Evolutionary conservation across 208 protist genomes (phyloP).

Genomic region (Herpetomonas samuelpessoai): DNA sequence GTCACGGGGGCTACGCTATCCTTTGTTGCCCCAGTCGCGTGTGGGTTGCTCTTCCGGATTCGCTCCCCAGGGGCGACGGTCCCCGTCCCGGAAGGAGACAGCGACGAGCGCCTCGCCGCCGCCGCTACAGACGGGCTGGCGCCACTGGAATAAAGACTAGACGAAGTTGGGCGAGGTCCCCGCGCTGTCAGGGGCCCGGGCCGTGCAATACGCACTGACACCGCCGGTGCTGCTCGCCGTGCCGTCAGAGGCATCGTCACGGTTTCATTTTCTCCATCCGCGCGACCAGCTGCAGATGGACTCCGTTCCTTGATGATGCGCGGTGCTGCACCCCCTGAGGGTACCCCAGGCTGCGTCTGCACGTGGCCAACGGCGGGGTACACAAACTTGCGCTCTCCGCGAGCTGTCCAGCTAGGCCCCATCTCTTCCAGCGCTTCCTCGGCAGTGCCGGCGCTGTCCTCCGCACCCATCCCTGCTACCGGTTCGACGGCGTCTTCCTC

Average conservation of each 20-base stretch:
- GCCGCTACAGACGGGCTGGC: not conserved
- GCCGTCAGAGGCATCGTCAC: conserved; percentile 15
- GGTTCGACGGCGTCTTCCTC: conserved; percentile 15
- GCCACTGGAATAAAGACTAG: not conserved
- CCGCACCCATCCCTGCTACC: not conserved
- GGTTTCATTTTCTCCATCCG: not conserved
- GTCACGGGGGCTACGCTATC: not conserved
- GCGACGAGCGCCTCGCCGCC: not conserved
- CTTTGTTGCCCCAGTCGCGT: not conserved
- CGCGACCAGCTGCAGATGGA: not conserved
- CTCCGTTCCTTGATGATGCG: not conserved
- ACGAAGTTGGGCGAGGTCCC: not conserved
- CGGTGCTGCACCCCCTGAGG: no score
- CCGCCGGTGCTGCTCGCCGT: conserved; percentile 2
- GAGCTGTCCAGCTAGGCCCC: not conserved
- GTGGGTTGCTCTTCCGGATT: conserved; percentile 19
- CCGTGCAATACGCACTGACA: not conserved
- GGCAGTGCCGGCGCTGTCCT: not conserved
- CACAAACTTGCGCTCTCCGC: not conserved
- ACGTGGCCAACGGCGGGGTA: no score
- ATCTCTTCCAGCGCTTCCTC: conserved; percentile 2
- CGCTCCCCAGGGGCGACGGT: not conserved
- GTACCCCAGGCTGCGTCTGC: no score
- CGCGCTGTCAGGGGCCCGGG: not conserved
- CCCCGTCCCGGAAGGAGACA: not conserved